Base-by-base conservation (phyloP, 805 yeast species). In the Sugiyamaella marilandica region DNA sequence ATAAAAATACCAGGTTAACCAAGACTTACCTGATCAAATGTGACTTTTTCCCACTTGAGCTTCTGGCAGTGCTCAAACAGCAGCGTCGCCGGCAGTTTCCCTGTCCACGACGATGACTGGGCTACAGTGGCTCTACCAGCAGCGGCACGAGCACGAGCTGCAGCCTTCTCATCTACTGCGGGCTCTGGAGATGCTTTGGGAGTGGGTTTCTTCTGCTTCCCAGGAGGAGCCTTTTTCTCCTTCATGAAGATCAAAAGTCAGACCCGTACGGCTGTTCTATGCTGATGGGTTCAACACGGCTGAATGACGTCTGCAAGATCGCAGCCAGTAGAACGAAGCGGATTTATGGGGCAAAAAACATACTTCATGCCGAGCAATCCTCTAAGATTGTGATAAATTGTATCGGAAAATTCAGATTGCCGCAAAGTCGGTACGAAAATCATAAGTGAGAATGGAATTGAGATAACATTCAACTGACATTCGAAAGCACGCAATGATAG, bases 11-110 rank as follows among this genome's bases (percentile, higher is more conserved):
- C 63, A 39, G 57, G 46, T 5, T 32, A 34, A 34, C 29, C 37
- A 13, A 58, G 55, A 56, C 69, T 65, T 43, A 70, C 76, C 86
- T 85, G 83, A 47, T 87, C 91, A 59, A 88, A 87, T 19, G 78
- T 83, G 2, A 88, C 95, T 59, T 84, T 84, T 54, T 83, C 85
- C 99, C 99, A 92, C 68, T 89, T 88, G 54, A 79, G 82, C 65
- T 84, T 86, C 66, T 88, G 97, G 57, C 94, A 86, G 58, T 83
- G 84, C 63, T 92, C 99, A 62, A 88, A 88, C 3, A 92, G 75
- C 14, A 92, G 69, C 0, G 94, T 83, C 2, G 87, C 89, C 0
- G 99, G 98, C 13, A 92, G 73, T 62, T 92, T 92, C 1, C 99
- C 99, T 0, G 97, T 90, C 97, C 97, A 90, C 29, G 92, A 88